Evolutionary conservation across 2,329 filamentous ascomycete genomes (phyloP), one percentile per base, ranked within the genome.

Genomic region (Fusarium pseudograminearum): DNA sequence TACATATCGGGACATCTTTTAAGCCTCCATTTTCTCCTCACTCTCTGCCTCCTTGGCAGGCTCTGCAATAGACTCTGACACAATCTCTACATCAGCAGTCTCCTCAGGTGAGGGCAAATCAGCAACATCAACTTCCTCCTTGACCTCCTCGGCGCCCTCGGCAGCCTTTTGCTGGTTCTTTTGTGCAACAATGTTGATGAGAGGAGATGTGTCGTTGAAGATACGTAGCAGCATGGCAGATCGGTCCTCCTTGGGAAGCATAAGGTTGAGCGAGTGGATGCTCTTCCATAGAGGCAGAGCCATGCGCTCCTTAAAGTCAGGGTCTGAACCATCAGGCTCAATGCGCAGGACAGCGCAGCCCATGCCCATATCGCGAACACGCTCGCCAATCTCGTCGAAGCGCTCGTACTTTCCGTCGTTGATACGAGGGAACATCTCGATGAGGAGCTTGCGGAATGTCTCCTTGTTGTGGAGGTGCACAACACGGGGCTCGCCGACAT

Each of bases 221-320:
- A 99, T 85, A 24, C 96, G 87, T 69, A 98, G 84, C 73, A 98
- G 83, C 93, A 98, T 97, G 2, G 96, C 96, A 26, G 90, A 91
- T 18, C 96, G 89, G 71, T 99, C 96, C 79, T 99, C 96, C 83
- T 99, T 99, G 51, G 96, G 95, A 76, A 99, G 85, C 96, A 99
- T 99, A 56, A 99, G 87, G 79, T 99, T 99, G 62, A 98, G 85
- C 22, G 92, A 95, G 73, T 94, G 90, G 65, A 97, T 87, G 78
- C 94, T 97, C 81, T 97, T 91, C 96, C 96, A 99, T 30, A 99
- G 83, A 5, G 96, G 96, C 20, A 99, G 86, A 3, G 95, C 92
- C 88, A 98, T 93, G 28, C 88, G 85, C 83, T 98, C 95, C 26
- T 82, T 79, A 66, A 90, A 90, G 46, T 86, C 84, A 11, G 82